Evolutionary conservation across 2,329 filamentous ascomycete species (phyloP), one percentile per base, ranked within the genome.

Genomic region (Drechslera avenae): DNA sequence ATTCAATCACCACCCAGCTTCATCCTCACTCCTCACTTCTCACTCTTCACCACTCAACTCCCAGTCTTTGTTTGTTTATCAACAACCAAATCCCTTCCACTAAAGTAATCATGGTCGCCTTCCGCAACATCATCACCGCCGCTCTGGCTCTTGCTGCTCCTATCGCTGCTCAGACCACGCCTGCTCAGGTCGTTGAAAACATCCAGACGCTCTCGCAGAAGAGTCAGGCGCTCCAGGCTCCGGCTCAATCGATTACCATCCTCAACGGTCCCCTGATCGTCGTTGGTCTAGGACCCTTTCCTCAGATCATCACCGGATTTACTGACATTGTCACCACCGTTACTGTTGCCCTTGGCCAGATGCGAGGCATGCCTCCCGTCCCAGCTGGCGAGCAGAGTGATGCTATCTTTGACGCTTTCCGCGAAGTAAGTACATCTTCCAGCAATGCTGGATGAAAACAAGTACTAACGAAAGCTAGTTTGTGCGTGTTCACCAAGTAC

Each of bases 401-500:
- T 39, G 36, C 13, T 8, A 49, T 60, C 36, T 60, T 54, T 21
- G 26, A 60, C 1, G 59, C 59, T 2, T 60, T 58, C 50, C 54
- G 57, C 17, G 42, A 59, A 10, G 57, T 57, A 14, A 48, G 42
- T 39, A 26, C 12, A 0, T 3, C 13, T 13, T 4, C 4, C n/a
- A n/a, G n/a, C n/a, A n/a, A n/a, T 18, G 10, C 2, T 3, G 4
- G 5, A 10, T 9, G 1, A 12, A 14, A 2, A 9, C 5, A 1
- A 8, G 12, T 12, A 32, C 30, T 49, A 17, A 57, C 17, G 7
- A 21, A 1, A 3, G 12, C 18, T 2, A 62, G 57, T 62, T 62
- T 32, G 59, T 60, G 12, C 54, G 54, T 10, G 54, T 56, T 17
- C 57, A 62, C 30, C 56, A 62, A 5, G 41, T 6, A 8, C 50